Conservation (phyloP, 768 basidiomycete species). For the Boletus sp. region DNA sequence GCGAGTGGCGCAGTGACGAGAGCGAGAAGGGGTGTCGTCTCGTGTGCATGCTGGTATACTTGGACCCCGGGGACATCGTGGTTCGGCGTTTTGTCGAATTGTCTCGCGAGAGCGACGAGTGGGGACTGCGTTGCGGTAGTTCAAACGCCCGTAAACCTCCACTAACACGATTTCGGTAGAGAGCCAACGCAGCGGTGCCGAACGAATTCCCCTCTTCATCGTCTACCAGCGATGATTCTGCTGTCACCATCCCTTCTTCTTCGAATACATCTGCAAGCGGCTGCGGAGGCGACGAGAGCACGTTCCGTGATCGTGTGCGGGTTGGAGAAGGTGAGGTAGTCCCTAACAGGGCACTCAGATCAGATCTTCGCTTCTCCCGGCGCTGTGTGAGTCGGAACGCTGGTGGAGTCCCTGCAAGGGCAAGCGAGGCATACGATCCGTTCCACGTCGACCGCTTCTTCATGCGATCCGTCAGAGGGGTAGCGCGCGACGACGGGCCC, state of each 20-base stretch:
- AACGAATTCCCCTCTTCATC: constrained; percentile 42
- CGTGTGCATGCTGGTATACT: constrained; percentile 59
- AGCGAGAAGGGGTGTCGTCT: constrained; percentile 65
- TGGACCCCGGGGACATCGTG: constrained; percentile 47
- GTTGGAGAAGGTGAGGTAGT: constrained; percentile 22
- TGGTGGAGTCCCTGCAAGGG: constrained; percentile 43
- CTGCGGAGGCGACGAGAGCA: constrained; percentile 36
- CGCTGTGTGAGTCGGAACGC: constrained; percentile 41
- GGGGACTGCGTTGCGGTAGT: constrained; percentile 23
- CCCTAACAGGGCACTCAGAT: constrained; percentile 48
- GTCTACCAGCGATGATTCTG: constrained; percentile 17
- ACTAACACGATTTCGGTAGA: constrained; percentile 52
- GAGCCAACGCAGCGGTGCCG: constrained; percentile 56
- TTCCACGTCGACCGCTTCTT: constrained; percentile 75
- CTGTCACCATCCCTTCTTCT: constrained; percentile 28
- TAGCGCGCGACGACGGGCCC: constrained; percentile 21
- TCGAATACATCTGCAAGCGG: constrained; percentile 38
- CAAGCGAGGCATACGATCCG: constrained; percentile 56
- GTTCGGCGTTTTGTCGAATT: constrained; percentile 17
- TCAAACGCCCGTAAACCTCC: constrained; percentile 52
- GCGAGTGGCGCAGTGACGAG: constrained; percentile 54
- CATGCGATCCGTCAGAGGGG: constrained; percentile 21
- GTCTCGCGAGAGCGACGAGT: constrained; percentile 14
- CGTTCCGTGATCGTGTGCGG: constrained; percentile 37
- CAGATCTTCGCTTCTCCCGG: constrained; percentile 52